Percentiles rank a stretch among this genome's conserved stretches.
phyloP scores from a whole-genome alignment of 2,329 filamentous ascomycete genomes.

The Aspergillus tamarii region DNA sequence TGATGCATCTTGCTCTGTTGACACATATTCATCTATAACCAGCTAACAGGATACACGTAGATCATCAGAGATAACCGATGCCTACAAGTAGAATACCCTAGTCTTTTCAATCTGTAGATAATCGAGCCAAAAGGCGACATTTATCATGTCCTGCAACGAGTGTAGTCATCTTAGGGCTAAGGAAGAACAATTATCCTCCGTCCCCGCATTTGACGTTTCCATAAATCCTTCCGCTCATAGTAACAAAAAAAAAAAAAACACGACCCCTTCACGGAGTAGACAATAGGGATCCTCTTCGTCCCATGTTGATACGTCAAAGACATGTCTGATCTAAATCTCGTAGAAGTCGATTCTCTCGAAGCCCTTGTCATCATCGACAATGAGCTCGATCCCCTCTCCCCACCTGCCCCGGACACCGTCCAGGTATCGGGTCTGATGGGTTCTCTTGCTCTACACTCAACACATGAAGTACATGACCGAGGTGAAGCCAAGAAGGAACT shows the following conservation, averaged over 20 bases:
- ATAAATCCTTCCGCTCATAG: neutral
- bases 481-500: slow-evolving; percentile 51
- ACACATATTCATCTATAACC: too few relatives aligned
- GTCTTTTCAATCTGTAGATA: neutral
- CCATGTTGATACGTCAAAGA: neutral
- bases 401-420: slow-evolving; percentile 48
- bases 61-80: neutral
- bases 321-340: slow-evolving; percentile 26
- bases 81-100: neutral
- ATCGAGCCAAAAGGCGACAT: neutral
- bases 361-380: slow-evolving; percentile 58
- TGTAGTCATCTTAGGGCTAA: neutral
- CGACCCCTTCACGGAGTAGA: neutral
- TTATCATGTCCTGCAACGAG: neutral
- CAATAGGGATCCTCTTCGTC: neutral
- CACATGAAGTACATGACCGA: slow-evolving; percentile 38
- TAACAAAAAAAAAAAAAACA: neutral
- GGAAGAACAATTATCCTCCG: slow-evolving; percentile 2
- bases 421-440: slow-evolving; percentile 48
- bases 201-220: neutral
- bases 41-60: too few relatives aligned
- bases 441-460: slow-evolving; percentile 44
- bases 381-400: slow-evolving; percentile 58
- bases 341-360: slow-evolving; percentile 52
- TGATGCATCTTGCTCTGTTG: too few relatives aligned